A percentile compares a stretch with the other conserved stretches of the same genome.
phyloP scores from a whole-genome alignment of 495 filamentous ascomycete species.

The Penicilliopsis zonata region DNA sequence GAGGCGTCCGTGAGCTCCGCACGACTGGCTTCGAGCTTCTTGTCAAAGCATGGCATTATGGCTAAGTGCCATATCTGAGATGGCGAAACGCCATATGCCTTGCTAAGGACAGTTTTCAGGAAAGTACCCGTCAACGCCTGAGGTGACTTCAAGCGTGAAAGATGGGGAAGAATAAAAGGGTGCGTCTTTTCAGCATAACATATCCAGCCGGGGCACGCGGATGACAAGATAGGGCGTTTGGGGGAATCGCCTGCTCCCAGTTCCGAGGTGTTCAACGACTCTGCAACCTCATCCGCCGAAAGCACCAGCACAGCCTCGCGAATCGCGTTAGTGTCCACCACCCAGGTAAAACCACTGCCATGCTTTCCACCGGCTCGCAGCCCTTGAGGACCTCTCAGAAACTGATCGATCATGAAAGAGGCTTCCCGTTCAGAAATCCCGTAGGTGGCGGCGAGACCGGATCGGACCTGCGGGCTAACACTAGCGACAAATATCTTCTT shows the following conservation, averaged over 20 bases:
- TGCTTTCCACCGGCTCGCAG: conserved; percentile 55
- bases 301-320: conserved; percentile 66
- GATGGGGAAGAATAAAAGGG: conserved; percentile 79
- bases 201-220: conserved; percentile 94
- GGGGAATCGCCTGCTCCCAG: conserved; percentile 16
- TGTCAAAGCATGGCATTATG: conserved; percentile 98
- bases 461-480: conserved; percentile 80
- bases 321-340: conserved; percentile 75
- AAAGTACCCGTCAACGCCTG: conserved; percentile 86
- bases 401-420: conserved; percentile 68
- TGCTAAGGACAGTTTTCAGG: conserved; percentile 71
- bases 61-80: conserved; percentile 87
- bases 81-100: conserved; percentile 53
- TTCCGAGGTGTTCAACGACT: conserved; percentile 19
- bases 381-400: conserved; percentile 60
- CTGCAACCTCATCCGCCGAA: conserved; percentile 64
- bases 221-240: conserved; percentile 69
- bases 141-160: conserved; percentile 85
- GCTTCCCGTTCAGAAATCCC: conserved; percentile 61
- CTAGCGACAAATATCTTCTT: conserved; percentile 79
- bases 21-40: conserved; percentile 92
- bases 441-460: conserved; percentile 74
- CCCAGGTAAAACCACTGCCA: conserved; percentile 70
- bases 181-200: conserved; percentile 98
- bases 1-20: conserved; percentile 76